A percentile compares a stretch with the other conserved stretches of the same genome.
These are phyloP conservation scores for Citrus hindsii DNA, from an alignment of 345 rosid genomes.

Conservation along the genomic window DNA sequence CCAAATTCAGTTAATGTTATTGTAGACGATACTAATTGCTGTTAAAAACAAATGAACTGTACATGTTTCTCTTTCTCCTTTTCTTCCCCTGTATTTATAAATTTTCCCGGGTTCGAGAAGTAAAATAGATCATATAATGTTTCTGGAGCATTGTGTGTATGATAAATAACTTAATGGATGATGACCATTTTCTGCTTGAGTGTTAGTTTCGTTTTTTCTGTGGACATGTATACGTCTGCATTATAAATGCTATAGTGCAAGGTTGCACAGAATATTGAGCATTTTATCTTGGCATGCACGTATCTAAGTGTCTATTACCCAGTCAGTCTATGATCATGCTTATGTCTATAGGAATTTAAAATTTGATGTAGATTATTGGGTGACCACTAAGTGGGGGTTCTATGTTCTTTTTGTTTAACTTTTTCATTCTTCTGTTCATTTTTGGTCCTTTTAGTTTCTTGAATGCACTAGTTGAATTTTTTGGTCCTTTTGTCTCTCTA, in stretches of 20 bases:
- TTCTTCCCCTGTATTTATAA: background rate
- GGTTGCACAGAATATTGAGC: background rate
- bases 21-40: background rate
- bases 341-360: background rate
- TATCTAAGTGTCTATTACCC: background rate
- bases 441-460: background rate
- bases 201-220: background rate
- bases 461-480: background rate
- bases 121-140: background rate
- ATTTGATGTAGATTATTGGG: background rate
- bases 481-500: background rate
- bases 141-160: background rate
- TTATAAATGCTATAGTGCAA: too few species aligned
- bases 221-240: background rate
- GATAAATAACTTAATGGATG: background rate
- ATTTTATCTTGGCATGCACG: background rate
- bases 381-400: background rate
- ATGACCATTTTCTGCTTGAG: background rate
- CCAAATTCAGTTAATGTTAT: background rate
- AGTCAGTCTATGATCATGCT: background rate
- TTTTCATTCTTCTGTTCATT: background rate
- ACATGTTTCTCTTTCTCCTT: background rate
- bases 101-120: background rate
- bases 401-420: background rate
- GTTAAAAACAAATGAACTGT: too few species aligned